Base-by-base conservation (phyloP, 495 filamentous ascomycete genomes). In the Aspergillus incahuasiensis region DNA sequence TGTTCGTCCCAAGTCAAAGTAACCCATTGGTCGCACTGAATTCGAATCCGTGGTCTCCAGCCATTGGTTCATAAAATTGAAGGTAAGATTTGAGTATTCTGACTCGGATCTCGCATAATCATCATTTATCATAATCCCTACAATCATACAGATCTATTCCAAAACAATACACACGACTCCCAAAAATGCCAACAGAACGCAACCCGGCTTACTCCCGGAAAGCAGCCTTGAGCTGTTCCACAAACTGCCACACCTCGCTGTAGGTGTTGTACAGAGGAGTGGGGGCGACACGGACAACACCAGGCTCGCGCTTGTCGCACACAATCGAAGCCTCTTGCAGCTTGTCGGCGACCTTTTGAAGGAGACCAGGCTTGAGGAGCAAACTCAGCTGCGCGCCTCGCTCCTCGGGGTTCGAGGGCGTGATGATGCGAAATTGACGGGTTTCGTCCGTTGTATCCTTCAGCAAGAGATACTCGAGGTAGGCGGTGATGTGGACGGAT, bases 251-350 rank as follows among this genome's bases (percentile, higher is more conserved):
- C 7, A 90, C 86, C 65, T 98, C 94, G 45, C 68, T 72, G 65
- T 86, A 96, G 1, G 77, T 85, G 72, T 96, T 97, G 69, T 96
- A 98, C 47, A 97, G 63, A 30, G 94, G 92, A 48, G 86, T 82
- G 0, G 94, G 94, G n/a, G 92, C 91, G 4, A 95, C 89, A n/a
- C 94, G 79, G 9, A 98, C 82, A 35, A 98, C 94, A 71, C 92
- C 85, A n/a, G 94, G 94, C 66, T 83, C 83, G 52, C 94, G 75
- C 79, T 97, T 91, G 65, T 97, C 94, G 42, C 92, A 86, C 35
- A 98, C 81, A 16, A 96, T 83, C 5, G 85, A 84, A 1, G 76
- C 71, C 38, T 81, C 74, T 63, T 94, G 83, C 46, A 98, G 67
- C 40, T 73, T 76, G 41, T 82, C 68, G 71, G 91, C 83, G 2